A percentile compares a stretch with the other conserved stretches of the same genome.
Evolutionary conservation across 352 stramenopile species (phyloP).

Genomic region (Phytophthora meadii): DNA sequence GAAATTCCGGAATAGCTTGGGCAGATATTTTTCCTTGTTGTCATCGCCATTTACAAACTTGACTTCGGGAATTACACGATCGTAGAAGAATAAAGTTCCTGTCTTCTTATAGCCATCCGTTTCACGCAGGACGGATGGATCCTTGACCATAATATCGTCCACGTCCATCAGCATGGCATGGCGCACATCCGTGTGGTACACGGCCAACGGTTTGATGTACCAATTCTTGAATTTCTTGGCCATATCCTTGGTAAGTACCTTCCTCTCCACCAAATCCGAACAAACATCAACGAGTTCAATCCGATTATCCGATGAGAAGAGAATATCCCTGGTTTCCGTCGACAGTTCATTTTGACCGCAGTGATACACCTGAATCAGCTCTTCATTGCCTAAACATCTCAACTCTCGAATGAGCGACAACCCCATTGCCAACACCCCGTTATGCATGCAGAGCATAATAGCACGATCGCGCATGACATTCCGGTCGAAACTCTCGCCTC

Average conservation of each 20-base stretch:
- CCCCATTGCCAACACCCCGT: slow-evolving; percentile 29
- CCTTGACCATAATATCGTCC: slow-evolving; percentile 32
- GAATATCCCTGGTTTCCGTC: slow-evolving; percentile 13
- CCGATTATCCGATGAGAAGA: slow-evolving; percentile 28
- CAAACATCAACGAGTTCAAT: slow-evolving; percentile 55
- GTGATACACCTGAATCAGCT: slow-evolving; percentile 33
- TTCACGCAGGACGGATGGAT: slow-evolving; percentile 16
- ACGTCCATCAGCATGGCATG: slow-evolving; percentile 35
- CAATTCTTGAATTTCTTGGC: slow-evolving; percentile 41
- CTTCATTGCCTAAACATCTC: slow-evolving; percentile 31
- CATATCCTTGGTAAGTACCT: slow-evolving; percentile 11
- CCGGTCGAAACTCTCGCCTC: slow-evolving; percentile 26
- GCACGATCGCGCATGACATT: slow-evolving; percentile 30
- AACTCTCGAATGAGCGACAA: slow-evolving; percentile 28
- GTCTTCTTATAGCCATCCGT: slow-evolving; percentile 24
- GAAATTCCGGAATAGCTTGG: slow-evolving; percentile 48
- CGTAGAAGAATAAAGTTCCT: slow-evolving; percentile 40
- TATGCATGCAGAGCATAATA: slow-evolving; percentile 45
- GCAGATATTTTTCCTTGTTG: slow-evolving; percentile 45
- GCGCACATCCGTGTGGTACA: slow-evolving; percentile 30
- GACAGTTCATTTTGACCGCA: slow-evolving; percentile 42
- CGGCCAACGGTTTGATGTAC: slow-evolving; percentile 45
- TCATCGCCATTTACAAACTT: slow-evolving; percentile 53
- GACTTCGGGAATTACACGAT: slow-evolving; percentile 51
- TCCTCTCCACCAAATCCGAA: slow-evolving; percentile 27